Base-by-base conservation (phyloP, 352 stramenopile species). In the Aphanomyces astaci region DNA sequence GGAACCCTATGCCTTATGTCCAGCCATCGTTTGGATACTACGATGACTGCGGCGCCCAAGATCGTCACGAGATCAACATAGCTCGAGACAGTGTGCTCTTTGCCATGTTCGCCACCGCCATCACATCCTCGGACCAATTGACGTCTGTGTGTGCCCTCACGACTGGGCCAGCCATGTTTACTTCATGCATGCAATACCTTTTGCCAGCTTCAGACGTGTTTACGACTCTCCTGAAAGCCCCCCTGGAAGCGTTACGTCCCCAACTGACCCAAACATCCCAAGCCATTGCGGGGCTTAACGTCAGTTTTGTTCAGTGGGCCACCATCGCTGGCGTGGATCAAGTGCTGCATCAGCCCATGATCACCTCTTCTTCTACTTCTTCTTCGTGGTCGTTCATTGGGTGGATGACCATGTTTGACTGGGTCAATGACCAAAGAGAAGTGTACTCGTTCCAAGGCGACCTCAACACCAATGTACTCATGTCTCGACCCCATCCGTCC, bases 361-460 rank as follows among this genome's bases (percentile, higher is more conserved):
- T 59, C 4, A 25, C 48, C 10, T 22, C 30, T 9, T 59, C 51
- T 2, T 25, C 27, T 9, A 11, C 7, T 24, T 7, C 30, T 5
- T 4, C 7, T 59, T 19, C 56, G 22, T 65, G 56, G 56, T 36
- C 22, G 22, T 46, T 65, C 17, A n/a, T 54, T 53, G 56, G 56
- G 1, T 65, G 39, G 22, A n/a, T 65, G 32, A 13, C 25, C 1
- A 46, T 65, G 11, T 22, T 40, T 36, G 56, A 65, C 13, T 65
- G 56, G 56, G 36, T n/a, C 22, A 36, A 25, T 5, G 56, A 36
- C 24, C 24, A 51, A 36, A 32, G 56, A 10, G 56, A 65, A 36
- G 56, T 65, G 17, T 32, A 52, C 4, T 51, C 56, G 3, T 65
- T 65, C 31, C 13, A 65, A 65, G 56, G 56, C 36, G 56, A 65